These are phyloP conservation scores for Solioccasus polychromus DNA, from an alignment of 768 basidiomycete genomes.

Conservation along the genomic window DNA sequence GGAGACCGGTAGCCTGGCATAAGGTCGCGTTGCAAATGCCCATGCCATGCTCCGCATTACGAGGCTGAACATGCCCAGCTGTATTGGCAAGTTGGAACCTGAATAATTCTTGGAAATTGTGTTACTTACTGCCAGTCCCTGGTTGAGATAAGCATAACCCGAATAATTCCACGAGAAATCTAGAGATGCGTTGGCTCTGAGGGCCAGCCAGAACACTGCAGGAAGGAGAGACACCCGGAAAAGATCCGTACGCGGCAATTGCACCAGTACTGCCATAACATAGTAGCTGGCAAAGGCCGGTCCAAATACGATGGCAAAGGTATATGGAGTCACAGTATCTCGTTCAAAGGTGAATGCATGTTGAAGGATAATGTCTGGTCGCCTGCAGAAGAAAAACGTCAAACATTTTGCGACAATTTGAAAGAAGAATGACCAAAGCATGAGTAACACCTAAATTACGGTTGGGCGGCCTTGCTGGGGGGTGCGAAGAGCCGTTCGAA, in stretches of 20 bases:
- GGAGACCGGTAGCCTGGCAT: constrained; percentile 11
- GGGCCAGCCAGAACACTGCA: constrained; percentile 42
- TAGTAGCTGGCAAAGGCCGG: constrained; percentile 47
- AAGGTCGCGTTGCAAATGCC: constrained; percentile 14
- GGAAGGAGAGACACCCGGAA: constrained; percentile 50
- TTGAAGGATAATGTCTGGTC: constrained; percentile 6
- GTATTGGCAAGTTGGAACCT: neutral
- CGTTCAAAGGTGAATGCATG: constrained; percentile 15
- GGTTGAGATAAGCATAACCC: constrained; percentile 18
- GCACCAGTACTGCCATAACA: constrained; percentile 50
- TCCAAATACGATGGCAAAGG: constrained; percentile 36
- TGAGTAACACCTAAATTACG: no score
- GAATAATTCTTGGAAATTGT: no score
- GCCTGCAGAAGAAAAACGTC: constrained; percentile 6
- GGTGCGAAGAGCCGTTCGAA: no score
- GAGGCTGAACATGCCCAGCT: constrained; percentile 25
- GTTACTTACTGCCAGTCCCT: constrained; percentile 20
- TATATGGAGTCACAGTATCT: constrained; percentile 19
- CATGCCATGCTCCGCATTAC: constrained; percentile 25
- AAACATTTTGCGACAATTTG: neutral
- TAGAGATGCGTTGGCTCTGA: constrained; percentile 34
- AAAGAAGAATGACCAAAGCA: constrained; percentile 14
- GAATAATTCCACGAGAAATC: constrained; percentile 22
- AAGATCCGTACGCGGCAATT: constrained; percentile 41
- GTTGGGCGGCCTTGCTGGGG: no score